Evolutionary conservation across 768 basidiomycete species (phyloP), one percentile per base, ranked within the genome.

Genomic region (Collybiopsis luxurians): DNA sequence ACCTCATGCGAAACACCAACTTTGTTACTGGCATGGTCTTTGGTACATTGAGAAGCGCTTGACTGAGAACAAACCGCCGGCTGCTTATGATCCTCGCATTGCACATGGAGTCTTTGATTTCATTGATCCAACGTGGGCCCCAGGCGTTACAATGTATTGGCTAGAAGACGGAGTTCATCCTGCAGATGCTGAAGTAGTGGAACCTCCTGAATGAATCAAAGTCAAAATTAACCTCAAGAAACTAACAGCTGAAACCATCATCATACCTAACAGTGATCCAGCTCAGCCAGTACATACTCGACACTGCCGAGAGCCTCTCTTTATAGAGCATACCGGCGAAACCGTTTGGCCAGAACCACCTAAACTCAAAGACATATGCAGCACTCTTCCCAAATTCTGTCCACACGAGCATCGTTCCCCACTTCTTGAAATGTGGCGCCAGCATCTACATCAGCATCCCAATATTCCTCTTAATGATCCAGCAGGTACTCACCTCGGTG

Each of bases 21-120:
- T 70, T 2, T 70, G 69, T 52, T 64, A 63, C 43, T 70, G 69
- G 69, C 69, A 70, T 38, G 54, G 36, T 24, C 46, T 67, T 17
- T 52, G 59, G 2, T 62, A 65, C 1, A 40, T 67, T 17, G 67
- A 66, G 45, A 53, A 56, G 44, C 61, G 61, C 2, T 55, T 69
- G 0, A 39, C 59, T 44, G 42, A 13, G 21, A 21, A 13, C 21
- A 6, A 44, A 11, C 13, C 11, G 11, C 42, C 42, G n/a, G n/a
- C n/a, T n/a, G n/a, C n/a, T n/a, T n/a, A n/a, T n/a, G n/a, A n/a
- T n/a, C n/a, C n/a, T n/a, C n/a, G n/a, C n/a, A n/a, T n/a, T n/a
- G n/a, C n/a, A n/a, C n/a, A n/a, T n/a, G n/a, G n/a, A n/a, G n/a
- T n/a, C n/a, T n/a, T n/a, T n/a, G n/a, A n/a, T n/a, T n/a, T n/a